Evolutionary conservation across 345 rosid genomes (phyloP), one percentile per base, ranked within the genome.

Genomic region (Carallia brachiata): DNA sequence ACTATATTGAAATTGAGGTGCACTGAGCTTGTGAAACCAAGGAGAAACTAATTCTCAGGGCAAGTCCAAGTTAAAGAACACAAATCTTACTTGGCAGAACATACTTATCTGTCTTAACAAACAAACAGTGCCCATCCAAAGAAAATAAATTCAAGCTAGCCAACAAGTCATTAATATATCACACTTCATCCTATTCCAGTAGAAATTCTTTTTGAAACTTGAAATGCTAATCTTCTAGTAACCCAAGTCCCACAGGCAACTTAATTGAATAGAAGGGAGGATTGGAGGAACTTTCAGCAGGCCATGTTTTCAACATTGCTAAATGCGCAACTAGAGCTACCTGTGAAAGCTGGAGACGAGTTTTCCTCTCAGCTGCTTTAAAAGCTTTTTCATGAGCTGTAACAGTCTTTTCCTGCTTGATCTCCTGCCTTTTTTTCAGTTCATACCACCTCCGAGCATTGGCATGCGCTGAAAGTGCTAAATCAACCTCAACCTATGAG

Each of bases 371-470:
- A 73, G 98, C 99, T 60, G 98, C 98, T 81, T 82, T 92, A 80
- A 95, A 89, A 81, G 99, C 98, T 73, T 89, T 95, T 77, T 87
- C 94, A 83, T 95, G 98, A 5, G 99, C 97, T 17, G 90, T 85
- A 67, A 89, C 66, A 67, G 99, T 95, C 84, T 95, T 95, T 78
- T 87, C 99, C 79, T 95, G 96, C 77, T 95, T 92, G 84, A 75
- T 86, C 78, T 90, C 97, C 79, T 92, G 99, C 68, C 83, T 95
- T 82, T 95, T 95, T 87, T 92, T 95, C 88, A 85, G 73, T 66
- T 85, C 98, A 78, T 95, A 95, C 97, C 98, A 95, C 70, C 90
- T 82, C 70, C 92, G 84, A 75, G 98, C 97, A 83, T 95, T 95
- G 73, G 96, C 96, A 68, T 90, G 98, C 1, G 98, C 99, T 62